phyloP scores from a whole-genome alignment of 2,329 filamentous ascomycete species.

The Cladorrhinum sp. region DNA sequence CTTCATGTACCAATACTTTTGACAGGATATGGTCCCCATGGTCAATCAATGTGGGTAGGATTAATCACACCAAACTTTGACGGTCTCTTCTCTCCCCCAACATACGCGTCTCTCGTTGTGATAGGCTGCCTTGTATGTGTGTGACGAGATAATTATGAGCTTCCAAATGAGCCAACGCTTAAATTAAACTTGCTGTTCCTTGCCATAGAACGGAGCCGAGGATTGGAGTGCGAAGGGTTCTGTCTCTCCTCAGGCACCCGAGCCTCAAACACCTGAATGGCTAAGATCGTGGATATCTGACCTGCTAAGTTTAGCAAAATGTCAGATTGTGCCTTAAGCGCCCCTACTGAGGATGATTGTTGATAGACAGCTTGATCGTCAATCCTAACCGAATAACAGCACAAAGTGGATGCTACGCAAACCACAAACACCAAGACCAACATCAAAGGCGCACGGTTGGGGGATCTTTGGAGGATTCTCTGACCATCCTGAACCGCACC shows the following conservation, averaged over 20 bases:
- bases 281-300: not conserved
- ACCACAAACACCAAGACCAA: not conserved
- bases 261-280: not conserved
- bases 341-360: not conserved
- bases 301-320: too few relatives aligned
- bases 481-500: not conserved
- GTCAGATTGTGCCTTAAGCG: not conserved
- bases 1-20: not conserved
- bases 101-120: not conserved
- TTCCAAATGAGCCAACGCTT: too few relatives aligned
- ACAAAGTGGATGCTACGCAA: not conserved
- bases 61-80: not conserved
- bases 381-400: not conserved
- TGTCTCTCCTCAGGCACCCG: not conserved
- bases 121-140: not conserved
- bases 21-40: not conserved
- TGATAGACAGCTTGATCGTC: not conserved
- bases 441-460: not conserved
- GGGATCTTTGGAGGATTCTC: not conserved
- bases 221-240: too few relatives aligned
- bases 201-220: too few relatives aligned
- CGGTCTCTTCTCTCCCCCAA: not conserved
- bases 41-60: not conserved
- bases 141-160: not conserved
- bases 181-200: too few relatives aligned